Percentiles rank a stretch among this genome's conserved stretches.
phyloP scores from a whole-genome alignment of 352 stramenopile genomes.

The Paralagenidium karlingii region DNA sequence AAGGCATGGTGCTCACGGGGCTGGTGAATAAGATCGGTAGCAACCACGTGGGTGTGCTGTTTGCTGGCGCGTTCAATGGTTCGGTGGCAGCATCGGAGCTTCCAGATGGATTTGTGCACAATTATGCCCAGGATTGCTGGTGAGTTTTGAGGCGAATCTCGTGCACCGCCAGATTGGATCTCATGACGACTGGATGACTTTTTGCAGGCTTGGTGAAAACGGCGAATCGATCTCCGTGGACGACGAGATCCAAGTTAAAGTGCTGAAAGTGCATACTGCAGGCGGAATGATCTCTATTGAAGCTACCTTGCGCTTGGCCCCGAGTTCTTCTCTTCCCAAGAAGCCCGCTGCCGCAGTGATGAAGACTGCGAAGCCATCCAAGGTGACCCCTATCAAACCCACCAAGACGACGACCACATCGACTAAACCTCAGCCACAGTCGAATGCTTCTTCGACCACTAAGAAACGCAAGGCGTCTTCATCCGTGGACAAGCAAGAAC shows the following conservation, averaged over 20 bases:
- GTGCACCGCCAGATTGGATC: neutral
- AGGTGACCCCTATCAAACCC: too few species aligned
- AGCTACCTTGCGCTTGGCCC: conserved; percentile 49
- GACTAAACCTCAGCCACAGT: too few species aligned
- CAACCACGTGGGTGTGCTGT: conserved; percentile 78
- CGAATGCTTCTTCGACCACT: neutral
- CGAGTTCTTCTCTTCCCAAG: too few species aligned
- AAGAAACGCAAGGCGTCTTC: neutral
- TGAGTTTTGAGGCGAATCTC: conserved; percentile 10
- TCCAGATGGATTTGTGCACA: conserved; percentile 65
- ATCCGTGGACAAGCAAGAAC: neutral
- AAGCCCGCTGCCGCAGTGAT: too few species aligned
- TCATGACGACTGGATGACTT: conserved; percentile 1
- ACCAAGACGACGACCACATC: too few species aligned
- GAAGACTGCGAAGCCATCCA: too few species aligned
- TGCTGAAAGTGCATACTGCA: conserved; percentile 12
- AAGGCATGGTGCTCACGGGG: conserved; percentile 49
- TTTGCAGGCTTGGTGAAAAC: conserved; percentile 32
- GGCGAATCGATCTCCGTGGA: conserved; percentile 43
- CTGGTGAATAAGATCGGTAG: conserved; percentile 78
- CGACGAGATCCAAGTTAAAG: conserved; percentile 40
- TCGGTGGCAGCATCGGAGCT: conserved; percentile 64
- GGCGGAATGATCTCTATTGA: conserved; percentile 75
- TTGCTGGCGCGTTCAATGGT: conserved; percentile 72
- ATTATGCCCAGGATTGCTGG: conserved; percentile 68